Evolutionary conservation across 805 yeast species (phyloP), one percentile per base, ranked within the genome.

Genomic region (Schizosaccharomyces cryophilus): DNA sequence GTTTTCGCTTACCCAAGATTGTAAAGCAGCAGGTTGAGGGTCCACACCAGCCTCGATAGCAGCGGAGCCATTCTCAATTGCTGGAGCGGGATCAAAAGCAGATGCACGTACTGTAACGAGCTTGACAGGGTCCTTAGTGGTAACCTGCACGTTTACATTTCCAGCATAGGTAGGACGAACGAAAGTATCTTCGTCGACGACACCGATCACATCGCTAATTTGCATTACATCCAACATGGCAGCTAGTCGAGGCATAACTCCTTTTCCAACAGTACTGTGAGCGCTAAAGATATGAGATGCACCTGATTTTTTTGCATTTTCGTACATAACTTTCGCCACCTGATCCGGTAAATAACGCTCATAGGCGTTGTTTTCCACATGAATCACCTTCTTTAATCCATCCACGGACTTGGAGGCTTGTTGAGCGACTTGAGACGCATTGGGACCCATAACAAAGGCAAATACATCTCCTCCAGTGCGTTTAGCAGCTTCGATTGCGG

Each of bases 111-210:
- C 81, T n/a, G 95, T 84, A 13, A 85, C 73, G 63, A 90, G 73
- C 61, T 85, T 77, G 64, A 79, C 74, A 4, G 75, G 70, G 67
- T 90, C 96, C 29, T 70, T 75, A 29, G 87, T 75, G 70, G 81
- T 79, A 60, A 93, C 86, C 2, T 95, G 88, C 51, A 87, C 79
- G 62, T 87, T 74, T 4, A 94, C 95, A 72, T 93, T 93, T 59
- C 60, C 98, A 24, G 98, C 97, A 70, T 86, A 93, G 47, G 90
- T 87, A 58, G 97, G 96, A 71, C 97, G 83, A 47, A 84, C 82
- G 72, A 90, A 93, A 6, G 93, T 84, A 64, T 78, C 79, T 19
- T 79, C 76, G 60, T 80, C 74, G 65, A 78, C 79, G 48, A 90
- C 83, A 67, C 79, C 78, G 66, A 78, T 79, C 62, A 93, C 78